phyloP scores from a whole-genome alignment of 495 filamentous ascomycete species.

The Sordaria brevicollis region DNA sequence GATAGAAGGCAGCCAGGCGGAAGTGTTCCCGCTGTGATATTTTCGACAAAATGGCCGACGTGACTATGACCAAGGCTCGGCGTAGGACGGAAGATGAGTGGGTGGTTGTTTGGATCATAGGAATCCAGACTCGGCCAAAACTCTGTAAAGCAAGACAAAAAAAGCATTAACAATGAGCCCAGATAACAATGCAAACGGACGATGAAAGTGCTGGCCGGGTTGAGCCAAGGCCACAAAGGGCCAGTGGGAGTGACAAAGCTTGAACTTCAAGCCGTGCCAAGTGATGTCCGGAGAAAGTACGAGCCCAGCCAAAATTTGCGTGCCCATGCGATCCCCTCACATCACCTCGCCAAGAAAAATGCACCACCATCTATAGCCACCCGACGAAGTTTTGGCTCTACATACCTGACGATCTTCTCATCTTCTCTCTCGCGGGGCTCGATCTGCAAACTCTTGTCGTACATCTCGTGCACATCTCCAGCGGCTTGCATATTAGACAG shows the following conservation, averaged over 20 bases:
- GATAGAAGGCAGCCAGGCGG: background rate
- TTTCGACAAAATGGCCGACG: background rate
- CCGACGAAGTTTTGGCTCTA: conserved; percentile 5
- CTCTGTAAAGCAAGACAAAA: conserved; percentile 17
- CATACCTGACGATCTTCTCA: conserved; percentile 59
- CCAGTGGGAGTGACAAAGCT: background rate
- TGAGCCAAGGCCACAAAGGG: background rate
- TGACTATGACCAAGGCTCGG: background rate
- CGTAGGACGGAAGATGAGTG: background rate
- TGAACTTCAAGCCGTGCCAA: background rate
- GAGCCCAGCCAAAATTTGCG: background rate
- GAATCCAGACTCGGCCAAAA: conserved; percentile 39
- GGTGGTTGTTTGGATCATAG: conserved; percentile 19
- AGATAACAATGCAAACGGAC: background rate
- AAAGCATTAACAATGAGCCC: background rate
- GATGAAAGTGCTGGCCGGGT: background rate
- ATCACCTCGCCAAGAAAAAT: background rate
- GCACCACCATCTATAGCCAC: background rate
- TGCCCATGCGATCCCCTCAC: background rate
- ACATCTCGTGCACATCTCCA: conserved; percentile 97
- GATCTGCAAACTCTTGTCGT: conserved; percentile 83
- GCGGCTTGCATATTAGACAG: conserved; percentile 88
- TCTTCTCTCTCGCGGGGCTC: conserved; percentile 95
- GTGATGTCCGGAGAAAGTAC: background rate
- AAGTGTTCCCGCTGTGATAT: background rate